Evolutionary conservation across 768 basidiomycete species (phyloP).

Genomic region (Russula brevipes): DNA sequence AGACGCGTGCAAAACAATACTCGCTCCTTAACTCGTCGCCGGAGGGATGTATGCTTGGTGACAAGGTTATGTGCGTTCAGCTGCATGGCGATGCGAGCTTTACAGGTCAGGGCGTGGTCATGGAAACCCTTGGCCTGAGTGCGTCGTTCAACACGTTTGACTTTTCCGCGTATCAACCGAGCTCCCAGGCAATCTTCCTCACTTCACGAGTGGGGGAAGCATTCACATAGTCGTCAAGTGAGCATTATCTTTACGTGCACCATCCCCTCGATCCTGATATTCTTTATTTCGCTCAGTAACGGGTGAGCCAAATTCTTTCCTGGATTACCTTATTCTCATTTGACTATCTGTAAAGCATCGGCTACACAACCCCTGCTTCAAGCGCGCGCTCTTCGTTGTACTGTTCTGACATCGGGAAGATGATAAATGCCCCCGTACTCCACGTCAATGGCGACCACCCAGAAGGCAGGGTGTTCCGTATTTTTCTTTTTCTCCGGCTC

Average conservation of each 20-base stretch:
- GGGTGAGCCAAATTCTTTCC: constrained; percentile 25
- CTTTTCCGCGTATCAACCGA: background rate
- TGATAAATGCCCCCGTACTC: constrained; percentile 82
- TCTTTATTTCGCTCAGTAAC: constrained; percentile 27
- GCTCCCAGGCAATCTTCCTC: constrained; percentile 70
- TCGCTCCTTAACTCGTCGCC: constrained; percentile 61
- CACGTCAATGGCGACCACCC: constrained; percentile 92
- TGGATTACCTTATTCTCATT: background rate
- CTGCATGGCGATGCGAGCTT: constrained; percentile 92
- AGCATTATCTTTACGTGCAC: constrained; percentile 29
- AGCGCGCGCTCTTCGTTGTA: constrained; percentile 81
- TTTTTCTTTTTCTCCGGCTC: background rate
- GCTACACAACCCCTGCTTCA: constrained; percentile 87
- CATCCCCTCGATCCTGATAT: constrained; percentile 7
- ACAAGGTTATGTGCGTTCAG: constrained; percentile 82
- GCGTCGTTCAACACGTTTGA: constrained; percentile 29
- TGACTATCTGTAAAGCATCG: constrained; percentile 52
- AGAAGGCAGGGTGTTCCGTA: constrained; percentile 47
- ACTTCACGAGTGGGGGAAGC: constrained; percentile 87
- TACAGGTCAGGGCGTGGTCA: constrained; percentile 84
- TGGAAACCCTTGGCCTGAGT: constrained; percentile 85
- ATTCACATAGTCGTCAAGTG: constrained; percentile 90
- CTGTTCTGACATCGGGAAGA: constrained; percentile 84
- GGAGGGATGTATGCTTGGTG: constrained; percentile 44
- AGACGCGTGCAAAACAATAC: constrained; percentile 88